Evolutionary conservation across 1,139 yeast genomes (phyloP).

Genomic region (Casaregolazyma suthepensis): DNA sequence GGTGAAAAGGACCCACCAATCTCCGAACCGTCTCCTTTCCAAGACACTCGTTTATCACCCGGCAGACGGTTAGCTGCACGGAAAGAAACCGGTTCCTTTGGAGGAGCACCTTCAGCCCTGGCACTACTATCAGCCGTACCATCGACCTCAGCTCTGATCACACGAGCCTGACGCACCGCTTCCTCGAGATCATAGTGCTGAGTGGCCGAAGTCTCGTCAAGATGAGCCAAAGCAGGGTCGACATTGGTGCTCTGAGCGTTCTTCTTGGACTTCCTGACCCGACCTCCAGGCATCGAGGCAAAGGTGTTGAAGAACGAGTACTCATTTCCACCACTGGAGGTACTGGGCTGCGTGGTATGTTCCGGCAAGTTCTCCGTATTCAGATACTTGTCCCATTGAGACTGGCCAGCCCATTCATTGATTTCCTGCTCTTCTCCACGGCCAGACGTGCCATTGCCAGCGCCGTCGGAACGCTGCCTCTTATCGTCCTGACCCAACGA

Average conservation of each 20-base stretch:
- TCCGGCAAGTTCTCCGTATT: constrained; percentile 17
- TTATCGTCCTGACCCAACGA: constrained; percentile 13
- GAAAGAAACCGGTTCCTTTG: neutral
- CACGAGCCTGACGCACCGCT: constrained; percentile 27
- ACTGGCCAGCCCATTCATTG: constrained; percentile 12
- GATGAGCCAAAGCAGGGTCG: constrained; percentile 19
- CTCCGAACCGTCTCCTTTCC: constrained; percentile 29
- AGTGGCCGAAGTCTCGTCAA: constrained; percentile 18
- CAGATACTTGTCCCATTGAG: constrained; percentile 20
- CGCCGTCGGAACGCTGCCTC: neutral
- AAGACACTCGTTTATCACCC: constrained; percentile 9
- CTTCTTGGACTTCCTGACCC: constrained; percentile 4
- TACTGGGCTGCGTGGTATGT: constrained; percentile 6
- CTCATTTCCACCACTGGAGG: neutral
- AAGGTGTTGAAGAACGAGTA: constrained; percentile 5
- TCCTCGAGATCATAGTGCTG: constrained; percentile 22
- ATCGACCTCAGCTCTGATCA: constrained; percentile 13
- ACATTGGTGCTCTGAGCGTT: constrained; percentile 15
- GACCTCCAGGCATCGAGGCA: constrained; percentile 1
- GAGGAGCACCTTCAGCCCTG: neutral
- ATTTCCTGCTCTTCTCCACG: constrained; percentile 10
- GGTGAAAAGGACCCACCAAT: constrained; percentile 47
- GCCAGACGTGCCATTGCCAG: constrained; percentile 7
- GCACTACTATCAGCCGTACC: constrained; percentile 4
- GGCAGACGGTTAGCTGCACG: neutral